These are phyloP conservation scores for Penium margaritaceum DNA, from an alignment of 139 green algal genomes.

Conservation along the genomic window DNA sequence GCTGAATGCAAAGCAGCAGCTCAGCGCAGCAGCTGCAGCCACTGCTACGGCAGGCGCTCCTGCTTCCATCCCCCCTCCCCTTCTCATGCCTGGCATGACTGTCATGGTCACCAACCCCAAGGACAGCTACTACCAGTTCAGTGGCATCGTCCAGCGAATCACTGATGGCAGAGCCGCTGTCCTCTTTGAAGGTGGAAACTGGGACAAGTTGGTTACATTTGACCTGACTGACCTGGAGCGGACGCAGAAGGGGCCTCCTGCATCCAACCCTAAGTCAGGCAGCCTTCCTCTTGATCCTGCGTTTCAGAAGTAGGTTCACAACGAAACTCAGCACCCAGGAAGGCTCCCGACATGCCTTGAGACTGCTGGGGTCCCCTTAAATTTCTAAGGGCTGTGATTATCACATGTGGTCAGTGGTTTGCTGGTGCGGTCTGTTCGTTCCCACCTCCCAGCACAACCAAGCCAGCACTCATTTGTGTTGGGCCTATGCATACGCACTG, in stretches of 20 bases:
- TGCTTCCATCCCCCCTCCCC: conserved; percentile 11
- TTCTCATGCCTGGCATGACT: conserved; percentile 50
- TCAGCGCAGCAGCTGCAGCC: neutral
- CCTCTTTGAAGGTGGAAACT: conserved; percentile 53
- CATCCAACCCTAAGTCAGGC: conserved; percentile 44
- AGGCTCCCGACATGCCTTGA: too few species aligned
- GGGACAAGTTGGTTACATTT: conserved; percentile 50
- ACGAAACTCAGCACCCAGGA: too few species aligned
- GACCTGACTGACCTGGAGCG: conserved; percentile 26
- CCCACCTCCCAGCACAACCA: too few species aligned
- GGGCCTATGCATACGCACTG: too few species aligned
- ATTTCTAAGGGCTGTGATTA: too few species aligned
- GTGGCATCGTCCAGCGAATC: conserved; percentile 48
- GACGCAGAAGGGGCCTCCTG: conserved; percentile 35
- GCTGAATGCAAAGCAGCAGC: neutral
- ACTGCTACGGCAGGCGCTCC: neutral
- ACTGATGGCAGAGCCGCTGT: conserved; percentile 46
- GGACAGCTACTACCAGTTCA: conserved; percentile 35
- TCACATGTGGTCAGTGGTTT: too few species aligned
- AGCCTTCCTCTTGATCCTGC: conserved; percentile 8
- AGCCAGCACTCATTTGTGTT: too few species aligned
- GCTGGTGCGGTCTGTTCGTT: too few species aligned
- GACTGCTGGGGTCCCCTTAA: too few species aligned
- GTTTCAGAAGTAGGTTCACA: conserved; percentile 1
- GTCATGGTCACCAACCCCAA: conserved; percentile 45